Base-by-base conservation (phyloP, 306 rosid species). In the Myrica gale region DNA sequence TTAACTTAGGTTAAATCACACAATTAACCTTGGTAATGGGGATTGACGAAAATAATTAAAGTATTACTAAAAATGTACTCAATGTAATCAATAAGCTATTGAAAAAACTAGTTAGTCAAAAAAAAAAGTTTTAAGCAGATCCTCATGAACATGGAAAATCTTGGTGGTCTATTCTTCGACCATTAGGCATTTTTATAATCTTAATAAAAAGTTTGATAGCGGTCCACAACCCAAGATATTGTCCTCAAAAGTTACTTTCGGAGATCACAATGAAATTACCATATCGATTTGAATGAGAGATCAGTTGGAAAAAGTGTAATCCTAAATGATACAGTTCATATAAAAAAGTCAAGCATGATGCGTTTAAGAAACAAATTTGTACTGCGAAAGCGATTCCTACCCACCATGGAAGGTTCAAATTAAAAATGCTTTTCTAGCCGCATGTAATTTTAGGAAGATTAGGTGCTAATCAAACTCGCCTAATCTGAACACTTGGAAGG, bases 301-400 rank as follows among this genome's bases (percentile, higher is more conserved):
- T 77, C 68, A 77, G 76, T 71, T 44, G 60, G 63, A 71, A 56
- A 32, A 75, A 56, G 73, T 63, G 68, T 82, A 82, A 77, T 70
- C 76, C 82, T 41, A 82, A 83, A 80, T 55, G 76, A 74, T 82
- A 82, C 82, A 81, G 82, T 69, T 78, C n/a, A 58, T 3, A 32
- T 69, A 65, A 76, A 83, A 48, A 76, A 80, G 90, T 74, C 85
- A 74, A 74, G 75, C 72, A 83, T 52, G 52, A 84, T 74, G 58
- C 3, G 71, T 65, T 76, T 78, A 45, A 68, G 71, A 81, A 83
- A 47, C 73, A 69, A 68, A 66, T 76, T 76, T 75, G 66, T 74
- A 72, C 72, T 65, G 61, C 51, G 77, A 88, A 75, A 77, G 87
- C 60, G 68, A 76, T 79, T 81, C 84, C 92, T 81, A 69, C 86